Percentiles rank a stretch among this genome's conserved stretches.
phyloP scores from a whole-genome alignment of 176 grass and related monocot genomes.

The Oryza glumipatula region DNA sequence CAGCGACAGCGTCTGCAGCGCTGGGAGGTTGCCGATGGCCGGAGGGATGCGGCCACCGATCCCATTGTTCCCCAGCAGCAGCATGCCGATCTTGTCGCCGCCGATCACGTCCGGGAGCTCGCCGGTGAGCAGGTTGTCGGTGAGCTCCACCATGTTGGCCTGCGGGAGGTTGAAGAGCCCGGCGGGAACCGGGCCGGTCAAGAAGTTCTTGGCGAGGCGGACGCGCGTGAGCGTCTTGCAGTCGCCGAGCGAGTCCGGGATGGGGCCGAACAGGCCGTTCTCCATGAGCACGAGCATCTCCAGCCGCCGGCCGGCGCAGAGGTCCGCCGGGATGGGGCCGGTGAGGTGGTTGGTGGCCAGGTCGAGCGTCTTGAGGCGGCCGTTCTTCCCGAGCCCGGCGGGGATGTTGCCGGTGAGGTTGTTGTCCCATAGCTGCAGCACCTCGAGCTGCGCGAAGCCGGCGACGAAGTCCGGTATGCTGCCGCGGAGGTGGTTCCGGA shows the following conservation, averaged over 20 bases:
- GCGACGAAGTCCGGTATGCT: slow-evolving; percentile 58
- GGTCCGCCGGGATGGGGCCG: slow-evolving; percentile 50
- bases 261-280: slow-evolving; percentile 75
- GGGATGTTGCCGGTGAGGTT: slow-evolving; percentile 77
- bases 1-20: slow-evolving; percentile 68
- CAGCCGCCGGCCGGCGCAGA: slow-evolving; percentile 57
- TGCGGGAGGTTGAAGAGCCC: slow-evolving; percentile 73
- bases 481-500: slow-evolving; percentile 72
- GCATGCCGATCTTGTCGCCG: slow-evolving; percentile 43
- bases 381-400: slow-evolving; percentile 49
- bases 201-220: slow-evolving; percentile 66
- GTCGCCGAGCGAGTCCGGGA: slow-evolving; percentile 60
- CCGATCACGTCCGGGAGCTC: slow-evolving; percentile 52
- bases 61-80: slow-evolving; percentile 52
- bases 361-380: slow-evolving; percentile 58
- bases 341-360: slow-evolving; percentile 71
- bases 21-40: slow-evolving; percentile 65
- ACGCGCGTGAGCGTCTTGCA: slow-evolving; percentile 72
- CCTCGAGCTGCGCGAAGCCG: slow-evolving; percentile 60
- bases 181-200: slow-evolving; percentile 56
- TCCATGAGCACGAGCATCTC: slow-evolving; percentile 75
- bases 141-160: slow-evolving; percentile 75
- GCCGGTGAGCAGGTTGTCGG: slow-evolving; percentile 75
- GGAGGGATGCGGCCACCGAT: slow-evolving; percentile 54
- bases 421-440: slow-evolving; percentile 76